phyloP scores from a whole-genome alignment of 2,329 filamentous ascomycete species.

The Cadophora luteo-olivacea region DNA sequence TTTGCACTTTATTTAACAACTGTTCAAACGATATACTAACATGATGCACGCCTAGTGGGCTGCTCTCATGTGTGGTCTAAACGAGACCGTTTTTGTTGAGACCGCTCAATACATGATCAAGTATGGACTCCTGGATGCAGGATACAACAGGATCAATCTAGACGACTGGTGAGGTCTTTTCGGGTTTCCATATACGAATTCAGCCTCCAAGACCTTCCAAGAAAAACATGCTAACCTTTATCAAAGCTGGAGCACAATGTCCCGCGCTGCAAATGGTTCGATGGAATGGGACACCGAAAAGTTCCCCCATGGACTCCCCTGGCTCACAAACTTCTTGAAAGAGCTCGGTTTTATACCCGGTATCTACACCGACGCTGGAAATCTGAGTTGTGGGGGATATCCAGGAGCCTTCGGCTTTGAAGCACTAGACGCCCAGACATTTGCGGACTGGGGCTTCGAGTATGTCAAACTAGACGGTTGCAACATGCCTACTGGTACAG shows the following conservation, averaged over 20 bases:
- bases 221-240: not conserved
- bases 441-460: constrained; percentile 61
- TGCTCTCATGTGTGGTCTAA: constrained; percentile 54
- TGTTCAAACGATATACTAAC: too few species aligned
- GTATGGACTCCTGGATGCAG: constrained; percentile 55
- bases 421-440: constrained; percentile 61
- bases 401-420: constrained; percentile 64
- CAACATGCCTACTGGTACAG: constrained; percentile 46
- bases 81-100: constrained; percentile 54
- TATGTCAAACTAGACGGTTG: constrained; percentile 68
- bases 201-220: not conserved
- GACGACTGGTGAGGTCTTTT: constrained; percentile 59
- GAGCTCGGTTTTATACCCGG: constrained; percentile 64
- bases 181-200: not conserved
- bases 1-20: not conserved
- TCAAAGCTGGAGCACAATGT: constrained; percentile 54
- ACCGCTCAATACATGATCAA: constrained; percentile 56
- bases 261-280: constrained; percentile 49
- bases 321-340: constrained; percentile 62
- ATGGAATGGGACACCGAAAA: constrained; percentile 55
- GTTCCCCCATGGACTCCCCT: constrained; percentile 65
- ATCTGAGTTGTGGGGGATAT: constrained; percentile 58
- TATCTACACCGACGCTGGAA: constrained; percentile 63
- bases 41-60: constrained; percentile 60
- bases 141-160: constrained; percentile 64